phyloP scores from a whole-genome alignment of 495 filamentous ascomycete species.

The Penicillium paxilli region DNA sequence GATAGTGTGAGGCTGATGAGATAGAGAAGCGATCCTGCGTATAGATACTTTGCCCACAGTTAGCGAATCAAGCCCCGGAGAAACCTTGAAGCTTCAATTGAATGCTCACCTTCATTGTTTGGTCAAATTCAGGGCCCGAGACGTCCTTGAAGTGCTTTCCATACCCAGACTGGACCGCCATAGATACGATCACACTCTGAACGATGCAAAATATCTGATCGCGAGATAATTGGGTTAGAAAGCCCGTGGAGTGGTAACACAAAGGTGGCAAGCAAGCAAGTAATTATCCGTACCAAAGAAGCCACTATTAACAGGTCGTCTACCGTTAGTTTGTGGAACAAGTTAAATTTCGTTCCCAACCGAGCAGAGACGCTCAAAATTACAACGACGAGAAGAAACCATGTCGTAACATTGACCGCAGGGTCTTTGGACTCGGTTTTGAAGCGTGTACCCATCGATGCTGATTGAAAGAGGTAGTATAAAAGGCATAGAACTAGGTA shows the following conservation, averaged over 20 bases:
- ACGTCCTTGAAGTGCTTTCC: constrained; percentile 23
- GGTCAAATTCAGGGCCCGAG: constrained; percentile 10
- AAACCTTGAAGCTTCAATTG: background rate
- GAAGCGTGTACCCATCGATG: constrained; percentile 7
- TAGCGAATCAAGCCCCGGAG: no score
- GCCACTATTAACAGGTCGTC: constrained; percentile 20
- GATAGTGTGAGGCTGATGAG: constrained; percentile 24
- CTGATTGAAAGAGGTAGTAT: background rate
- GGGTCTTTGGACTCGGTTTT: constrained; percentile 16
- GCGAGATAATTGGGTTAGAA: background rate
- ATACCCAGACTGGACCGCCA: constrained; percentile 30
- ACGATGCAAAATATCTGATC: constrained; percentile 20
- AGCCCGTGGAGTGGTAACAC: background rate
- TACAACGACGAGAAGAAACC: constrained; percentile 22
- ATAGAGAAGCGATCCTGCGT: constrained; percentile 24
- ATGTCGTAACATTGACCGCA: constrained; percentile 27
- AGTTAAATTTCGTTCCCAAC: constrained; percentile 26
- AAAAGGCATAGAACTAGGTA: background rate
- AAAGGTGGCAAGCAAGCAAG: background rate
- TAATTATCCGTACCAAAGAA: constrained; percentile 16
- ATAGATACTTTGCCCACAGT: constrained; percentile 19
- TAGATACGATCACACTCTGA: constrained; percentile 23
- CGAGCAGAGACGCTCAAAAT: constrained; percentile 22
- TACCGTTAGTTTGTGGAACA: constrained; percentile 20
- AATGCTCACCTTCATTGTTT: constrained; percentile 29